phyloP scores from a whole-genome alignment of 2,329 filamentous ascomycete species.

The Fusarium bulbicola region DNA sequence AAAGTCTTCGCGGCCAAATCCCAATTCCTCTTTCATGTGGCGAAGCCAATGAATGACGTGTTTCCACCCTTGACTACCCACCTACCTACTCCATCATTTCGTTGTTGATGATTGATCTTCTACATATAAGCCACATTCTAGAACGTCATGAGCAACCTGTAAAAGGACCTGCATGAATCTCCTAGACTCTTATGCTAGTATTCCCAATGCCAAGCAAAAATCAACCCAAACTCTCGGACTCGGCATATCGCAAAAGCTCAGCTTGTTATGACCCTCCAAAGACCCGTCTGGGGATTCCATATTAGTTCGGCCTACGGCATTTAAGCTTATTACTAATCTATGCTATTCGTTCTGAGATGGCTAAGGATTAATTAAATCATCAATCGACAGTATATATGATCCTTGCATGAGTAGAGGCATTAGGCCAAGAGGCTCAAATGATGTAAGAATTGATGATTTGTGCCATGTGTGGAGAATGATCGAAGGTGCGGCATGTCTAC shows the following conservation, averaged over 20 bases:
- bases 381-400: background rate
- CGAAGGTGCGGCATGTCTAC: background rate
- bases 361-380: background rate
- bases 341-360: background rate
- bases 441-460: background rate
- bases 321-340: background rate
- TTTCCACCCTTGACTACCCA: background rate
- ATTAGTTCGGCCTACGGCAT: background rate
- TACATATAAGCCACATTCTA: constrained; percentile 1
- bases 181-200: background rate
- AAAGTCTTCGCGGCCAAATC: constrained; percentile 9
- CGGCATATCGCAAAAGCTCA: background rate
- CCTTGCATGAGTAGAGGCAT: too few relatives aligned
- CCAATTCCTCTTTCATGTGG: constrained; percentile 19
- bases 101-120: background rate
- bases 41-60: constrained; percentile 20
- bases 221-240: background rate
- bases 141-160: background rate
- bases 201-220: background rate
- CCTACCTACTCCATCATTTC: background rate
- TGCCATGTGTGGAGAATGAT: background rate
- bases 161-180: background rate
- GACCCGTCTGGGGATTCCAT: background rate
- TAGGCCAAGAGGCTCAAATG: background rate
- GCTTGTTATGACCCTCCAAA: background rate